Evolutionary conservation across 495 filamentous ascomycete species (phyloP), one percentile per base, ranked within the genome.

Genomic region (Daldinia vernicosa): DNA sequence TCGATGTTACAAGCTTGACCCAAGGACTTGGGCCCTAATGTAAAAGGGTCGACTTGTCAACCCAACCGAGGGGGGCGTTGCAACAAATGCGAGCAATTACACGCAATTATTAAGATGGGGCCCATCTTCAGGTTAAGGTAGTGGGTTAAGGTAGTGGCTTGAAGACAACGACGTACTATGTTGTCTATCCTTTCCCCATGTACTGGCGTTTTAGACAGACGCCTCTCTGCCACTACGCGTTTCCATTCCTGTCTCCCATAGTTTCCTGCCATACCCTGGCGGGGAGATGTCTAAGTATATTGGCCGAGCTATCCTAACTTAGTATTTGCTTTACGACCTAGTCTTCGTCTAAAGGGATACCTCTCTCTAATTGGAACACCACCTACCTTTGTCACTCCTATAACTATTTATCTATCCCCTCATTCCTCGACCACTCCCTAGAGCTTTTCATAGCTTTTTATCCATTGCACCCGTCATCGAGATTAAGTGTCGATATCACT

Each of bases 121-220:
- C 61, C 66, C 65, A 67, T 69, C 59, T 71, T 67, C 59, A 74
- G 51, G 70, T 74, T 55, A 61, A 63, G 58, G 59, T 62, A 55
- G 75, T 77, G 75, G 73, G 70, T 74, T 55, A 61, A 63, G 58
- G 59, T 62, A 55, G 75, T 77, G 75, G 73, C 75, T 75, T 77
- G 70, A 61, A 71, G 72, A 74, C 63, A 74, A 67, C 27, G 51
- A 60, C 56, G 45, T 68, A 60, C 58, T 60, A 45, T 35, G 14
- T 54, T 68, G 69, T 40, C 56, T 60, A 74, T 70, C 68, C 57
- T 70, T 72, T 60, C 66, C 69, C 70, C 56, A 74, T 55, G 75
- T 58, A 63, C 69, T 68, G 64, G 53, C 52, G 17, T 58, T 70
- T 72, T 65, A 69, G 58, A 69, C 63, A 70, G 37, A 70, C 75